Evolutionary conservation across 2,329 filamentous ascomycete genomes (phyloP), one percentile per base, ranked within the genome.

Genomic region (Calonectria hongkongensis): DNA sequence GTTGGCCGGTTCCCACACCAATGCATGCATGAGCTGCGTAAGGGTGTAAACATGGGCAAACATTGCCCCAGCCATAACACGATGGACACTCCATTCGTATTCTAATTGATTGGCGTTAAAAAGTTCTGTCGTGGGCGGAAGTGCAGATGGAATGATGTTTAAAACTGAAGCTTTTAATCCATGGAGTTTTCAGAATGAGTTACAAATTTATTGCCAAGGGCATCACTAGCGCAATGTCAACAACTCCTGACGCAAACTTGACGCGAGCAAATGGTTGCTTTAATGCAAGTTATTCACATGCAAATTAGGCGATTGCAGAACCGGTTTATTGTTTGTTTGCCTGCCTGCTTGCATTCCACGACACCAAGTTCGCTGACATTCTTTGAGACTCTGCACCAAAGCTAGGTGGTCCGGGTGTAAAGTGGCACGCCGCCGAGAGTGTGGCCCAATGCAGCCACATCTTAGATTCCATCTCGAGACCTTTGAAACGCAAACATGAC

Each of bases 21-120:
- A 64, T 70, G 71, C 63, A 73, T 71, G 71, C 67, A 73, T 67
- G 71, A 73, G 71, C 47, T 73, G 71, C 67, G 63, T 73, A 70
- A 66, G 50, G 60, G 54, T 41, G 54, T 47, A 54, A 41, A 51
- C 66, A 62, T 54, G 60, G 70, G 48, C 47, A 68, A 28, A 41
- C 48, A 64, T 27, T 30, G 69, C 45, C 45, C 69, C 28, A 25
- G 15, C 33, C 41, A 27, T 39, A 39, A 13, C 30, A 62, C 21
- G 41, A 12, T 36, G 18, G 27, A 15, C 12, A 43, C 28, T 33
- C 48, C 33, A 27, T 63, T 58, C 27, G 25, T 13, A 21, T 9
- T 27, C 28, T 7, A 18, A 2, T 27, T 45, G 21, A 6, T 13
- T n/a, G 39, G 27, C 9, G 58, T 45, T 9, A 21, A 41, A 10